Base-by-base conservation (phyloP, 2,329 filamentous ascomycete species). In the Cladorrhinum sp. region DNA sequence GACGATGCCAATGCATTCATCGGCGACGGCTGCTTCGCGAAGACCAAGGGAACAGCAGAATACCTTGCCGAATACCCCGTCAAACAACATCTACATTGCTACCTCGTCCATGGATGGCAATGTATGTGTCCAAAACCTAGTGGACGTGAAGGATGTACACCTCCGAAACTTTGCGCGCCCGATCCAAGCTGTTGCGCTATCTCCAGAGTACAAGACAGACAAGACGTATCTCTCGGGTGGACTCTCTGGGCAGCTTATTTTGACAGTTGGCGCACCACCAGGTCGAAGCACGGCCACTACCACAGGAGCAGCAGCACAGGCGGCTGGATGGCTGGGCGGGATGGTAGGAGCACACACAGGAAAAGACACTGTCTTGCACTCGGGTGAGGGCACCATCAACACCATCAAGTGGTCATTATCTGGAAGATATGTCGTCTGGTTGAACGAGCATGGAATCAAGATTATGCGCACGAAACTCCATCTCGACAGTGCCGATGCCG, bases 401-500 rank as follows among this genome's bases (percentile, higher is more conserved):
- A 90, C 88, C 2, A 95, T 99, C 71, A 94, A 96, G 73, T 99
- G 94, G 92, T 98, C 94, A 0, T 73, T 94, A 46, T 94, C 92
- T 0, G 94, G 95, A 0, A 95, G 90, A 75, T 98, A 93, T 70
- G 90, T 97, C 1, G 91, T 88, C 0, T 99, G 95, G 95, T 83
- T 96, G 46, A 99, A 98, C 70, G 95, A 99, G 74, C 89, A 96
- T 70, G 95, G 95, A 3, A 96, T 98, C 72, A 97, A 97, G 73
- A 95, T 99, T 63, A 98, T 98, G 93, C 86, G 95, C 39, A 92
- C 92, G 3, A 91, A 95, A 72, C 72, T 96, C 20, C 86, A 93
- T 67, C 81, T 97, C 4, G 91, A 96, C 5, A 86, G 80, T 64
- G 82, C 82, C 12, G 89, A 96, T 70, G 78, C 83, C 1, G 93